Percentiles rank a stretch among this genome's conserved stretches.
Conservation (phyloP, 2,329 filamentous ascomycete species). For the Peltaster fructicola region DNA sequence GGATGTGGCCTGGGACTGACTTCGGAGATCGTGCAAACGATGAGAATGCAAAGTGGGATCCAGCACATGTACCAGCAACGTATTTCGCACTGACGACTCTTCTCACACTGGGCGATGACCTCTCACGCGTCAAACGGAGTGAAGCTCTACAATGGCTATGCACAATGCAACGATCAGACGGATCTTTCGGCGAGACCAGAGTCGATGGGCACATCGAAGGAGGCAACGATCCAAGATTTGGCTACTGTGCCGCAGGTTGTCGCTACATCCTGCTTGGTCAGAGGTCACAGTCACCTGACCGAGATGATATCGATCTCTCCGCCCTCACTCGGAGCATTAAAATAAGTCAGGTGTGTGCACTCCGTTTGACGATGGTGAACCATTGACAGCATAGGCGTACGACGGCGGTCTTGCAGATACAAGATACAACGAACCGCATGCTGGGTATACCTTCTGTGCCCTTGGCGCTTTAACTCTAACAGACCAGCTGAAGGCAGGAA, state of each 20-base stretch:
- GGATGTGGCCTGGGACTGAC: conserved; percentile 58
- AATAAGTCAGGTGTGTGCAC: conserved; percentile 30
- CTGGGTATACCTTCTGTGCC: conserved; percentile 82
- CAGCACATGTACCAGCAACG: conserved; percentile 72
- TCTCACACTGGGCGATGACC: conserved; percentile 44
- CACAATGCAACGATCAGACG: conserved; percentile 60
- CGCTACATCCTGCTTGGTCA: conserved; percentile 54
- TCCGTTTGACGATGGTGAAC: no score
- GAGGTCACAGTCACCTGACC: no score
- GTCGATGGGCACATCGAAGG: conserved; percentile 48
- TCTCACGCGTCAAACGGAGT: conserved; percentile 44
- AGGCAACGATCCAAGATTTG: conserved; percentile 71
- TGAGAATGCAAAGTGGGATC: conserved; percentile 44
- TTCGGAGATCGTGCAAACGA: conserved; percentile 31
- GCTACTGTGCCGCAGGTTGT: conserved; percentile 66
- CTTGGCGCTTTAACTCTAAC: conserved; percentile 62
- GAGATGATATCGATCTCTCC: conserved; percentile 59
- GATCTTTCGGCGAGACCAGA: conserved; percentile 78
- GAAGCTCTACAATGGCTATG: conserved; percentile 58
- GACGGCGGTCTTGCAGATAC: conserved; percentile 72
- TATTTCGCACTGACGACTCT: conserved; percentile 73
- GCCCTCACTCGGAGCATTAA: conserved; percentile 53
- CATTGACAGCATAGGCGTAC: no score
- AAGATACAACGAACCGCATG: conserved; percentile 66
- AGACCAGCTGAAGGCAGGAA: conserved; percentile 34